Evolutionary conservation across 495 filamentous ascomycete species (phyloP).

Genomic region (Xylaria acuta): DNA sequence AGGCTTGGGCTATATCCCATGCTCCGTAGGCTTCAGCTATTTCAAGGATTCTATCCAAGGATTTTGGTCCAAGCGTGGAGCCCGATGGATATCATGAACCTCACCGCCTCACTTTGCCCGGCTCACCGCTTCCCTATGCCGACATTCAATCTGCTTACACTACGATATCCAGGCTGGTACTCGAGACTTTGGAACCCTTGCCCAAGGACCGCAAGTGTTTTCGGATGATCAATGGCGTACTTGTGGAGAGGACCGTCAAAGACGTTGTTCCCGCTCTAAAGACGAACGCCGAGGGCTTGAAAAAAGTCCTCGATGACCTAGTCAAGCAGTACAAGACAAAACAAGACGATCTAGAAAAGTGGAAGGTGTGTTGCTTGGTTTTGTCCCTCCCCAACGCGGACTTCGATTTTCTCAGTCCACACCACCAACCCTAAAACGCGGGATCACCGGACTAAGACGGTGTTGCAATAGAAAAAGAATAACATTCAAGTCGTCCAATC

Average conservation of each 20-base stretch:
- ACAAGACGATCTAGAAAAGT: slow-evolving; percentile 94
- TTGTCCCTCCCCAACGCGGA: background rate
- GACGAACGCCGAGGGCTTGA: slow-evolving; percentile 94
- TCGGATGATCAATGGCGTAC: slow-evolving; percentile 96
- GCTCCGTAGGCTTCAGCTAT: slow-evolving; percentile 30
- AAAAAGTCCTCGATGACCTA: slow-evolving; percentile 93
- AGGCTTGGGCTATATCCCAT: slow-evolving; percentile 25
- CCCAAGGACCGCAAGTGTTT: slow-evolving; percentile 92
- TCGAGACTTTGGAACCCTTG: slow-evolving; percentile 89
- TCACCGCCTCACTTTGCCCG: slow-evolving; percentile 38
- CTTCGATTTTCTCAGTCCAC: slow-evolving; percentile 26
- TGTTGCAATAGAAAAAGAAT: slow-evolving; percentile 84
- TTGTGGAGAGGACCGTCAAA: slow-evolving; percentile 90
- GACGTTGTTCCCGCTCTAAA: slow-evolving; percentile 89
- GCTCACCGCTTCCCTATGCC: slow-evolving; percentile 45
- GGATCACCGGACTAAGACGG: slow-evolving; percentile 33
- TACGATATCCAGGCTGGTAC: slow-evolving; percentile 74
- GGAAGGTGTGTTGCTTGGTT: slow-evolving; percentile 76
- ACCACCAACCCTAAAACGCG: slow-evolving; percentile 27
- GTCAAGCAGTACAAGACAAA: slow-evolving; percentile 96
- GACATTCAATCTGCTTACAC: slow-evolving; percentile 37
- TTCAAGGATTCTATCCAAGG: slow-evolving; percentile 26
- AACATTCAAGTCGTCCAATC: slow-evolving; percentile 95
- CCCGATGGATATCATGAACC: slow-evolving; percentile 33
- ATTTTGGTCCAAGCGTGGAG: slow-evolving; percentile 30